phyloP scores from a whole-genome alignment of 768 basidiomycete species.

The Boletus sensibilis region DNA sequence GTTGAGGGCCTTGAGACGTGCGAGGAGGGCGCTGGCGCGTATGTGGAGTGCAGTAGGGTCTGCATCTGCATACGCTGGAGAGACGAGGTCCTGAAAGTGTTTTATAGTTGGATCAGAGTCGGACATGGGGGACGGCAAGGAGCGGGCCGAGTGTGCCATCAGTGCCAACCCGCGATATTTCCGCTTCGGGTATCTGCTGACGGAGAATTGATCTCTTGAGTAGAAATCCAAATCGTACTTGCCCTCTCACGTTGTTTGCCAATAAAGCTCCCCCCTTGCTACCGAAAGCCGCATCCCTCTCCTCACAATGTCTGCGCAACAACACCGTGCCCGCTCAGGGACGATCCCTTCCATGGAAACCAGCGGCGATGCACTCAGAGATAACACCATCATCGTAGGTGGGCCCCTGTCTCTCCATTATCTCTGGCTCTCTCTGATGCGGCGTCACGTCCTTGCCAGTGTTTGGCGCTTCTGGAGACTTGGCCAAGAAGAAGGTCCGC shows the following conservation, averaged over 20 bases:
- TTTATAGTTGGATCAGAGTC: constrained; percentile 52
- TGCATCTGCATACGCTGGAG: constrained; percentile 46
- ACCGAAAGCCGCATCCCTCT: not conserved
- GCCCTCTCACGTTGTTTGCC: constrained; percentile 22
- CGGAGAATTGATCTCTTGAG: constrained; percentile 1
- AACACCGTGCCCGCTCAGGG: constrained; percentile 63
- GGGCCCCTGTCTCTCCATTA: constrained; percentile 30
- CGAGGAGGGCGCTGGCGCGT: constrained; percentile 73
- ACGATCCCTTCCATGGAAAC: constrained; percentile 91
- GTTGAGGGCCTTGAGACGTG: constrained; percentile 76
- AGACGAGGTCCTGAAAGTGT: constrained; percentile 63
- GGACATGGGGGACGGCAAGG: constrained; percentile 23
- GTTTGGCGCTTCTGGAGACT: constrained; percentile 93
- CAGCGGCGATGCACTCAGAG: constrained; percentile 65
- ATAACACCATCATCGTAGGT: constrained; percentile 91
- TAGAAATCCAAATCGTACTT: constrained; percentile 2
- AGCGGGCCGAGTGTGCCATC: constrained; percentile 5
- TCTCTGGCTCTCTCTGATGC: constrained; percentile 11
- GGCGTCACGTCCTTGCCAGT: constrained; percentile 45
- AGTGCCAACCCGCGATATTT: not conserved
- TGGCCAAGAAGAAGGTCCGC: constrained; percentile 95
- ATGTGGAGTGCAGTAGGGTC: constrained; percentile 48
- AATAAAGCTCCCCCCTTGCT: constrained; percentile 16
- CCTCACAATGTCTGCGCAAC: constrained; percentile 30
- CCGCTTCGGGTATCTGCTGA: constrained; percentile 18